Conservation (phyloP, 2,329 filamentous ascomycete genomes). For the Alternaria sp. region DNA sequence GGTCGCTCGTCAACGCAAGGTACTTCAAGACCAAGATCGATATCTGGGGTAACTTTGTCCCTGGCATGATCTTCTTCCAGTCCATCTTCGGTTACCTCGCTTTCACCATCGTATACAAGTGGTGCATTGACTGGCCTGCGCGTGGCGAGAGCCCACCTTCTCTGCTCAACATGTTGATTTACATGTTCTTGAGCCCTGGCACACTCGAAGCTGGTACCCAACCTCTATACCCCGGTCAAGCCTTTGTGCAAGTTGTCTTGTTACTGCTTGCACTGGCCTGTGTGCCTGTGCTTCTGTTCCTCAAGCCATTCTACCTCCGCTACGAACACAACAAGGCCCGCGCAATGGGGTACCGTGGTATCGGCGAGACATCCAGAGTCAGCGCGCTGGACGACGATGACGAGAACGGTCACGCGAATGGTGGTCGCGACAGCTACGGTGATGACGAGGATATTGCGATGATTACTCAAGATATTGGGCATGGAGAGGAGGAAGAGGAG, state of each 20-base stretch:
- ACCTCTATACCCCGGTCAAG: constrained; percentile 81
- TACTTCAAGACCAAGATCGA: constrained; percentile 96
- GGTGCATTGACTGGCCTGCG: constrained; percentile 86
- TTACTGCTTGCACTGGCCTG: constrained; percentile 84
- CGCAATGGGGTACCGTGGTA: constrained; percentile 88
- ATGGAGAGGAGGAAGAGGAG: constrained; percentile 85
- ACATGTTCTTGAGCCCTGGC: constrained; percentile 96
- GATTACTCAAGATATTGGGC: constrained; percentile 82
- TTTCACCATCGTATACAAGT: constrained; percentile 95
- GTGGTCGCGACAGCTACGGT: constrained; percentile 71
- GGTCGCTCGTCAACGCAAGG: constrained; percentile 90
- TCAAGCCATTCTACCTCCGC: constrained; percentile 95
- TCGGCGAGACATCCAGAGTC: constrained; percentile 87
- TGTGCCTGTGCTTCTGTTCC: constrained; percentile 88
- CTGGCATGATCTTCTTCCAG: constrained; percentile 99
- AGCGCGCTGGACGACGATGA: constrained; percentile 92
- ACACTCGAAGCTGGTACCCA: constrained; percentile 68
- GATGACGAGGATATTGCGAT: constrained; percentile 85
- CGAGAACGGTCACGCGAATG: constrained; percentile 67
- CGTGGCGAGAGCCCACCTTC: constrained; percentile 77
- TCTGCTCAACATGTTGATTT: constrained; percentile 98
- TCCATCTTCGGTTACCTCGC: constrained; percentile 97
- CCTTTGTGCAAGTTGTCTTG: constrained; percentile 76
- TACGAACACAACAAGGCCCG: constrained; percentile 92
- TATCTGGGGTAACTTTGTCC: constrained; percentile 96